Conservation (phyloP, 139 green algal species). For the Microglena sp. region DNA sequence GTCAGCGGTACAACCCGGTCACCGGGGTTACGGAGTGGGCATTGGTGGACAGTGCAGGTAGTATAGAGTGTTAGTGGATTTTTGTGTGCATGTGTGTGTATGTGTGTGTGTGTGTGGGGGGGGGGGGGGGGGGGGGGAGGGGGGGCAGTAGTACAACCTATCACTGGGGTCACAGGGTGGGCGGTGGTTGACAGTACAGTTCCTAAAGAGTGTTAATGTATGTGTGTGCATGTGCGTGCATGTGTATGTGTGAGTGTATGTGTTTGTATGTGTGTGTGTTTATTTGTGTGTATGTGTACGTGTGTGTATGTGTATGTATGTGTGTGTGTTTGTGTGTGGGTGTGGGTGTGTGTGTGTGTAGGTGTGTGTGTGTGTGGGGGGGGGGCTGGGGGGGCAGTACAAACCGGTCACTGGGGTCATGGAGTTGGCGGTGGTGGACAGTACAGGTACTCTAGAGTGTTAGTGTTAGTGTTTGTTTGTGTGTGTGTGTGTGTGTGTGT, state of each 20-base stretch:
- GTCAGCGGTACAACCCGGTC: conserved; percentile 22
- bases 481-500: too few relatives aligned
- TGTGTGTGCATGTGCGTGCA: too few relatives aligned
- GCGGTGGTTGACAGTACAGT: conserved; percentile 20
- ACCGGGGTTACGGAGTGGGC: conserved; percentile 35
- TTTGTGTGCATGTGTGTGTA: background rate
- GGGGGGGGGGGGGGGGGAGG: too few relatives aligned
- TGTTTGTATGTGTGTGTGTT: too few relatives aligned
- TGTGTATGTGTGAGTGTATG: too few relatives aligned
- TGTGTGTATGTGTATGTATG: background rate
- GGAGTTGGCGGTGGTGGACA: background rate
- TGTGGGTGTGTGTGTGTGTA: too few relatives aligned
- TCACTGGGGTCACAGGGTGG: conserved; percentile 33
- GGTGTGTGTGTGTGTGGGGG: too few relatives aligned
- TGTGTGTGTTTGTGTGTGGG: too few relatives aligned
- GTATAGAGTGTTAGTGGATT: background rate
- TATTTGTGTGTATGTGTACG: too few relatives aligned
- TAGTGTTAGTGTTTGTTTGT: too few relatives aligned
- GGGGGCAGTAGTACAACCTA: conserved; percentile 24
- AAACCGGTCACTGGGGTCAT: background rate
- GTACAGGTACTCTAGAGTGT: background rate
- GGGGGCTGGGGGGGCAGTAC: too few relatives aligned
- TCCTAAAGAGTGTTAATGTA: background rate
- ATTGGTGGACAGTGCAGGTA: conserved; percentile 20
- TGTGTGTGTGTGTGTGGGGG: too few relatives aligned